Base-by-base conservation (phyloP, 2,329 filamentous ascomycete genomes). In the Paracamarosporium sp. region DNA sequence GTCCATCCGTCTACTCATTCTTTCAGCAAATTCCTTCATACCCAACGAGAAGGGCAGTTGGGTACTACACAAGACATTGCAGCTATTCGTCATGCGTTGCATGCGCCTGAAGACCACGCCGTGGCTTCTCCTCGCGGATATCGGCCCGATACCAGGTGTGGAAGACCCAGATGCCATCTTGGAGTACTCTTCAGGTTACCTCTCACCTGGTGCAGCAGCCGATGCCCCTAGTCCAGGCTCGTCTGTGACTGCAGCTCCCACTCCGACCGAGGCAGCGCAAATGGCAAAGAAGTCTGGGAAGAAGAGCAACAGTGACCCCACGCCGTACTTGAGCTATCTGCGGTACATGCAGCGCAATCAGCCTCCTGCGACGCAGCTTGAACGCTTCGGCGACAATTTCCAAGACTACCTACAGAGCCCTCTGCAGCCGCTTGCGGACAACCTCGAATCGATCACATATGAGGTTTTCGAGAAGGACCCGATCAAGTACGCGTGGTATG, bases 401-500 rank as follows among this genome's bases (percentile, higher is more conserved):
- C 96, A 99, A 71, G 95, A 99, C 76, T 99, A 95, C 83, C 83
- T 99, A 11, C 95, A 99, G 76, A 93, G 93, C 1, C 95, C 95
- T 2, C 82, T 99, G 38, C 96, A 99, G 75, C 95, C 95, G 0
- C 83, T 99, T 13, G 94, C 94, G 0, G 95, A 99, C 76, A 99
- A 99, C 67, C 84, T 99, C 13, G 96, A 99, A 75, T 97, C 93
- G 45, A 91, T 96, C 40, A 99, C 95, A 0, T 99, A 99, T 76
- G 95, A 99, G 74, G 94, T 98, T 2, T 99, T 99, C 70, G 95
- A 99, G 76, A 96, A 96, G 66, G 96, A 99, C 63, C 95, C 95
- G 0, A 91, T 99, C 78, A 99, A 99, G 78, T 99, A 99, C 74
- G 88, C 93, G 63, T 96, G 94, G 83, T 99, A 99, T 73, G 93